A percentile compares a stretch with the other conserved stretches of the same genome.
Evolutionary conservation across 1,139 yeast genomes (phyloP).

Genomic region (Kurtzmaniella quercitrusa): DNA sequence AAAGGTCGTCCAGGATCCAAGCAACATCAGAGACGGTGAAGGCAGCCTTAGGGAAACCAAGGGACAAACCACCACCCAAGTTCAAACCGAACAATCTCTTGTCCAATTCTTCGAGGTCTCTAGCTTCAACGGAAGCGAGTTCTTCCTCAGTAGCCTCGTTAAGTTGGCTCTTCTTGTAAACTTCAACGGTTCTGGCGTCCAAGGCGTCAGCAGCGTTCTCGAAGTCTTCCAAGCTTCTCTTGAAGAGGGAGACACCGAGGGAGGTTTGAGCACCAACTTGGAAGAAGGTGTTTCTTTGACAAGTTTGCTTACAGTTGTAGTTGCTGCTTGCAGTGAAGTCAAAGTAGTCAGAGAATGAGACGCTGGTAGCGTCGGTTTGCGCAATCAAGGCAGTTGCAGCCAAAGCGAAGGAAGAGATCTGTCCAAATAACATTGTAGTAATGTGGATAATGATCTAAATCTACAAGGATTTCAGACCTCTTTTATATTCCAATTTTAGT

Average conservation of each 20-base stretch:
- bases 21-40: constrained; percentile 17
- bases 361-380: constrained; percentile 3
- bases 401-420: constrained; percentile 2
- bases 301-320: not conserved
- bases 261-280: constrained; percentile 4
- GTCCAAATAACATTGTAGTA: not conserved
- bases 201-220: not conserved
- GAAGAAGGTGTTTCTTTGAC: constrained; percentile 1
- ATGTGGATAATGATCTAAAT: not conserved
- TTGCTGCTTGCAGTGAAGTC: constrained; percentile 4
- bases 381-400: constrained; percentile 1
- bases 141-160: constrained; percentile 11
- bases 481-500: not conserved
- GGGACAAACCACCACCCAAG: not conserved
- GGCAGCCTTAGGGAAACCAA: constrained; percentile 16
- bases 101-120: constrained; percentile 7
- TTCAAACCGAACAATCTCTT: constrained; percentile 8
- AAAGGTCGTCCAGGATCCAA: constrained; percentile 14
- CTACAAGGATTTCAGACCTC: not conserved
- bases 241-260: constrained; percentile 1
- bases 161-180: constrained; percentile 2
- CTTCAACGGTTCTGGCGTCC: not conserved
- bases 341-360: constrained; percentile 5
- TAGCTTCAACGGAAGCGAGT: constrained; percentile 5
- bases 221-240: not conserved